Evolutionary conservation across 2,329 filamentous ascomycete genomes (phyloP).

Genomic region (Sporothrix luriei): DNA sequence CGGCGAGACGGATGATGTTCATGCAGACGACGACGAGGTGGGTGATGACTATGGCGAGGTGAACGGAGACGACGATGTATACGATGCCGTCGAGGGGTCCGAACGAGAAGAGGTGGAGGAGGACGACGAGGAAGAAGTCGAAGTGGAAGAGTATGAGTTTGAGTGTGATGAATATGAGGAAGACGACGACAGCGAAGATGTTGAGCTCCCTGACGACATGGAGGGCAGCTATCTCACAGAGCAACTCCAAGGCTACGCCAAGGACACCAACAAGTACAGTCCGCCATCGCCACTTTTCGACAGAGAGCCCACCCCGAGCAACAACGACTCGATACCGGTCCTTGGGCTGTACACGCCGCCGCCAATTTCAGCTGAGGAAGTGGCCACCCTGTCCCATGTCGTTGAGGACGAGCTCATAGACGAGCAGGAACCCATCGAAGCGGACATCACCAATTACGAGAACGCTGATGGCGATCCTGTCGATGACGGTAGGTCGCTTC

Average conservation of each 20-base stretch:
- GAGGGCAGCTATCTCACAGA: slow-evolving; percentile 11
- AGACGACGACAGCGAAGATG: neutral
- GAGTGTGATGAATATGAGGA: neutral
- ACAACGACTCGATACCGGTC: neutral
- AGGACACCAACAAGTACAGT: neutral
- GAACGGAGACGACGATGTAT: neutral
- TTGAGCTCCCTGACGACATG: neutral
- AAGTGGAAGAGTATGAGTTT: neutral
- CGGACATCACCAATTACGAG: neutral
- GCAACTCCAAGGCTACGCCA: slow-evolving; percentile 10
- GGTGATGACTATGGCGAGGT: slow-evolving; percentile 1
- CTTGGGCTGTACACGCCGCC: slow-evolving; percentile 15
- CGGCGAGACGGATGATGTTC: neutral
- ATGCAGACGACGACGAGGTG: slow-evolving; percentile 4
- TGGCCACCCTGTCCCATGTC: neutral
- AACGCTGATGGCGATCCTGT: neutral
- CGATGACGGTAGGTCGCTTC: neutral
- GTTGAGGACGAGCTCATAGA: neutral
- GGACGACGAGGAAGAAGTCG: neutral
- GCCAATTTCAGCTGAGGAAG: neutral
- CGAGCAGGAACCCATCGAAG: neutral
- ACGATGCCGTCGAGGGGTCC: too few relatives aligned
- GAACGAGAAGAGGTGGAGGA: neutral
- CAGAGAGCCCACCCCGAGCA: neutral
- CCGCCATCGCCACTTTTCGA: neutral